Base-by-base conservation (phyloP, 257 asterid genomes). In the Fraxinus excelsior region DNA sequence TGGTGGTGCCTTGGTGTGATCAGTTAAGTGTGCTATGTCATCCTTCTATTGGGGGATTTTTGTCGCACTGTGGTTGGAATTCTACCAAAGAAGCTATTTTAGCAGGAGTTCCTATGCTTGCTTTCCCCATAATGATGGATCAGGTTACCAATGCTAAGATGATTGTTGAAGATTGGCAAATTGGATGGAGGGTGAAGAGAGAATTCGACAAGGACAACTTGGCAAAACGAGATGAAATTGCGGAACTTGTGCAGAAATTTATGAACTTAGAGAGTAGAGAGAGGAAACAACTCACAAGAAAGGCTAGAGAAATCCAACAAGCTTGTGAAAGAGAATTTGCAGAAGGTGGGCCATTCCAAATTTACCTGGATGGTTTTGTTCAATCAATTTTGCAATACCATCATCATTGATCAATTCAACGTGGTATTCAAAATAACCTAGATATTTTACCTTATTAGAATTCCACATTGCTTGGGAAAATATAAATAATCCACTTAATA, bases 61-160 rank as follows among this genome's bases (percentile, higher is more conserved):
- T 86, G 87, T 77, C 92, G 14, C 97, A 93, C 7, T 90, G 97
- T 25, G 97, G 97, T 31, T 93, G 97, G 94, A 93, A 90, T 79
- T 91, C 93, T 14, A 87, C 93, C 0, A 86, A 78, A 29, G 98
- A 93, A 69, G 87, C 88, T 0, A 14, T 75, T 12, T 49, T 85
- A 2, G 75, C 88, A 0, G 97, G 97, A 0, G 80, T 86, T 70
- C 97, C 97, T 0, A 1, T 90, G 87, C 89, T 91, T 2, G 26
- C 85, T 7, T 81, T 80, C 12, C 96, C 97, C 0, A 81, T 89
- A 0, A 7, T 86, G 0, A 76, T 83, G 84, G 96, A 92, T 80
- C 97, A 92, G 38, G 25, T 53, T 7, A 74, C 88, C 0, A 84
- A 90, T 49, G 81, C 91, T 6, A 90, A 89, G 85, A 82, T 72